Base-by-base conservation (phyloP, 2,329 filamentous ascomycete species). In the Mariannaea sp. region DNA sequence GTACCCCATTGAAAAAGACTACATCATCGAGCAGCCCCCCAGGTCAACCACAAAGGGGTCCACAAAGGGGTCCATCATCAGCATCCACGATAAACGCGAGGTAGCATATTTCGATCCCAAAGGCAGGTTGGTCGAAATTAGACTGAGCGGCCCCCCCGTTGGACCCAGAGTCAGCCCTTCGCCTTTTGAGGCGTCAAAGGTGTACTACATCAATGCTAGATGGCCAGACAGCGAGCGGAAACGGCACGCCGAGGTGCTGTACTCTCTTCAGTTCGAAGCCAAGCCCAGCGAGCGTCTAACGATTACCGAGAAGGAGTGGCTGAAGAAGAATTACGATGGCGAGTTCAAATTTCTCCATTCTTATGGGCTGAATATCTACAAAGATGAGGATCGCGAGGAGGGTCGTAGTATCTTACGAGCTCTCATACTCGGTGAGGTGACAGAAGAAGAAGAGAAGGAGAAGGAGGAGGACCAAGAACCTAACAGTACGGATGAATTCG, bases 351-450 rank as follows among this genome's bases (percentile, higher is more conserved):
- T 75, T 48, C 64, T 75, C 3, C 29, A 24, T 3, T 14, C 22
- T 5, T 50, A 68, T 49, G 65, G 67, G 0, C 59, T 75, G 17
- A 69, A 51, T 13, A 73, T 75, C 40, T 55, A 69, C 55, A 68
- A 71, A 7, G 69, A 74, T 3, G 68, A 74, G 38, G 67, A 75
- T 48, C 71, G 72, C 24, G 69, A 62, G 42, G 64, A 73, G 43
- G 72, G 72, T 5, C 56, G 20, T n/a, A 4, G 7, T 3, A 42
- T 42, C 29, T 20, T 49, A 14, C 27, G 38, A 9, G 14, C 27
- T 9, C n/a, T 48, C 17, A 22, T 41, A 17, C 8, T 3, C 14
- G n/a, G n/a, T n/a, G n/a, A n/a, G n/a, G n/a, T n/a, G n/a, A n/a
- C n/a, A n/a, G n/a, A n/a, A n/a, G n/a, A n/a, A n/a, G n/a, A n/a